phyloP scores from a whole-genome alignment of 495 filamentous ascomycete genomes.

The Penicillium ucsense region DNA sequence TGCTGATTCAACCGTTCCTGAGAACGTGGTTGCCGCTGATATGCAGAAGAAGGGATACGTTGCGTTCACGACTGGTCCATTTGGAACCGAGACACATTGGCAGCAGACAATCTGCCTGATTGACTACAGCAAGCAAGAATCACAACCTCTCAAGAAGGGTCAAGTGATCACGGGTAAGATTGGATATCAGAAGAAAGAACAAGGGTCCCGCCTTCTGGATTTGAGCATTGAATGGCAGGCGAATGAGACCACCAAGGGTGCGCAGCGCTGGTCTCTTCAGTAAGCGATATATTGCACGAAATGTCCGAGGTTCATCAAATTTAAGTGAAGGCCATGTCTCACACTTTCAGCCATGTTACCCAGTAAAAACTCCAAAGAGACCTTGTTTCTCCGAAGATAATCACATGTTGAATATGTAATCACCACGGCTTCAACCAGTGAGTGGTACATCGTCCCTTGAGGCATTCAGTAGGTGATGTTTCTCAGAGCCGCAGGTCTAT shows the following conservation, averaged over 20 bases:
- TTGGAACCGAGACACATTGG: slow-evolving; percentile 46
- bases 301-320: background rate
- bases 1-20: slow-evolving; percentile 29
- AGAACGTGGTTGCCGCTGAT: slow-evolving; percentile 32
- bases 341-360: too few relatives aligned
- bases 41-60: slow-evolving; percentile 39
- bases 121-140: slow-evolving; percentile 28
- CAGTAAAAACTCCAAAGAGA: too few relatives aligned
- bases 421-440: too few relatives aligned
- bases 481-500: too few relatives aligned
- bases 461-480: too few relatives aligned
- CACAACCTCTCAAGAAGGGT: slow-evolving; percentile 36
- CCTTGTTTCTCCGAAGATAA: too few relatives aligned
- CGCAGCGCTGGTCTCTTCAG: slow-evolving; percentile 30
- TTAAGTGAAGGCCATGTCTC: background rate
- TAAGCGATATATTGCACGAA: slow-evolving; percentile 9
- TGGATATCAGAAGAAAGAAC: slow-evolving; percentile 39
- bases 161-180: slow-evolving; percentile 38
- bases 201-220: slow-evolving; percentile 36
- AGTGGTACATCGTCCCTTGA: too few relatives aligned
- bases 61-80: slow-evolving; percentile 45
- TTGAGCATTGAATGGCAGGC: slow-evolving; percentile 40
- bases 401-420: too few relatives aligned
- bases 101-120: slow-evolving; percentile 40
- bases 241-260: slow-evolving; percentile 21